These are phyloP conservation scores for Gastrodia elata DNA, from an alignment of 106 monocot genomes.

Conservation along the genomic window DNA sequence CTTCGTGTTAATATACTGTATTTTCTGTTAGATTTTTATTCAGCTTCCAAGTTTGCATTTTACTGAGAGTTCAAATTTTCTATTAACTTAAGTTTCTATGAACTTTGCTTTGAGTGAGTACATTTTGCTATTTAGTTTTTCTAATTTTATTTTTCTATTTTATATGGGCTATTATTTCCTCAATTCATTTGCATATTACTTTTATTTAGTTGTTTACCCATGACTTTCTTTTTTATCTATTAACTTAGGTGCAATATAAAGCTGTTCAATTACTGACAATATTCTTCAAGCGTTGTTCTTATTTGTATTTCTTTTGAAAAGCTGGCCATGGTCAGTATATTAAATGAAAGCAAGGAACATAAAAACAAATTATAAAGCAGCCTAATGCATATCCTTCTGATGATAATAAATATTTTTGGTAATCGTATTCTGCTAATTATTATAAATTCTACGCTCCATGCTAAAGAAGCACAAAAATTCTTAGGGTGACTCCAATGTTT, in stretches of 20 bases:
- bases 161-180: neutral
- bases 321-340: too few species aligned
- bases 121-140: neutral
- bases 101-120: neutral
- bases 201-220: neutral
- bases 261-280: neutral
- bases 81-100: neutral
- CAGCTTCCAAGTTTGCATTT: neutral
- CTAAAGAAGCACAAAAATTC: too few species aligned
- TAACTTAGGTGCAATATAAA: neutral
- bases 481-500: too few species aligned
- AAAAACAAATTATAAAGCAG: too few species aligned
- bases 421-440: too few species aligned
- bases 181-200: neutral
- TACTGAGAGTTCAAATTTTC: neutral
- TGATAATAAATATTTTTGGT: too few species aligned
- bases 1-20: too few species aligned
- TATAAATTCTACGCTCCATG: too few species aligned
- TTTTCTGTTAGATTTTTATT: neutral
- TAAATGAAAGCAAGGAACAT: too few species aligned
- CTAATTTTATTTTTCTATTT: neutral
- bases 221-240: neutral
- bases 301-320: too few species aligned
- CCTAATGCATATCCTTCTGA: too few species aligned
- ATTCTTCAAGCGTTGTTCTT: neutral